A percentile compares a stretch with the other conserved stretches of the same genome.
Conservation (phyloP, 371 early-diverging fungal genomes). For the Fennellomyces sp. region DNA sequence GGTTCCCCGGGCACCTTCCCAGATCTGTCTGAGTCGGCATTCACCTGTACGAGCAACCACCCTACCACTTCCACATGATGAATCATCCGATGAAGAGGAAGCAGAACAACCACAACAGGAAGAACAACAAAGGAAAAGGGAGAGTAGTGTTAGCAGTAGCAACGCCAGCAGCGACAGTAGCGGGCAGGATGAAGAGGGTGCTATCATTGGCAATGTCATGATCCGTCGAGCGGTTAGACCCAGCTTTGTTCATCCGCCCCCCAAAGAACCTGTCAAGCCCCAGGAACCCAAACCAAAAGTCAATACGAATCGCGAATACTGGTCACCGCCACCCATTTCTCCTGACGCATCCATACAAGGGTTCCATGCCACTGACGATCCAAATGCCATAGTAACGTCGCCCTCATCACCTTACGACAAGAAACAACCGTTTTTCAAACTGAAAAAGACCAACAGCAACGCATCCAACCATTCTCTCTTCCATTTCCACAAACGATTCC, state of each 20-base stretch:
- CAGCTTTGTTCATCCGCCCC: neutral
- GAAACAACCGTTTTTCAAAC: slow-evolving; percentile 2
- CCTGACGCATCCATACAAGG: neutral
- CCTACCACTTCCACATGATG: neutral
- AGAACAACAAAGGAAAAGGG: slow-evolving; percentile 1
- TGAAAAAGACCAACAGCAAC: slow-evolving; percentile 12
- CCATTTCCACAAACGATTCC: slow-evolving; percentile 19
- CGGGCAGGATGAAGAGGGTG: slow-evolving; percentile 13
- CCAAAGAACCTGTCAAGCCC: neutral
- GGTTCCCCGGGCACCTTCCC: slow-evolving; percentile 8
- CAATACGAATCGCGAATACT: slow-evolving; percentile 6
- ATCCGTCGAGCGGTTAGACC: slow-evolving; percentile 29
- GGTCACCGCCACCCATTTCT: slow-evolving; percentile 15
- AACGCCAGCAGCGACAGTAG: neutral
- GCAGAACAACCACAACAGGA: neutral
- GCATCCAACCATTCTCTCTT: slow-evolving; percentile 11
- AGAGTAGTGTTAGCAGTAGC: slow-evolving; percentile 1
- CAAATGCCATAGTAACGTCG: neutral
- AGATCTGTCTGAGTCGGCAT: slow-evolving; percentile 11
- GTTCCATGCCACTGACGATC: neutral
- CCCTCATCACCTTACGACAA: neutral
- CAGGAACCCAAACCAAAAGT: neutral
- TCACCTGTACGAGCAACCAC: neutral
- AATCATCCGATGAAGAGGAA: neutral
- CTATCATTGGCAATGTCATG: slow-evolving; percentile 23